Evolutionary conservation across 2,329 filamentous ascomycete species (phyloP).

Genomic region (Zymoseptoria tritici): DNA sequence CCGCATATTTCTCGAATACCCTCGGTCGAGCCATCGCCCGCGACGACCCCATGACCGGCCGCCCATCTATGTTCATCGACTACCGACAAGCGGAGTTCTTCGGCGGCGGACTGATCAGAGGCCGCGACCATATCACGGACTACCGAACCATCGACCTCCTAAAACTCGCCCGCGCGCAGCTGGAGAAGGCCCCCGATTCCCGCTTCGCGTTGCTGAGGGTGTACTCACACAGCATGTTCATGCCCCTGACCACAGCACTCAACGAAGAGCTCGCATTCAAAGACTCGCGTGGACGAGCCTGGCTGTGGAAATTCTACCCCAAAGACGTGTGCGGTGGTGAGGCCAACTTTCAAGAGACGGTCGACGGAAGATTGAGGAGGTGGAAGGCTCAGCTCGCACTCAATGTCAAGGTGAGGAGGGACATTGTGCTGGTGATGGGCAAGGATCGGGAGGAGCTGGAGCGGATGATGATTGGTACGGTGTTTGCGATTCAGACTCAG

Average conservation of each 20-base stretch:
- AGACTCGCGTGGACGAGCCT: conserved; percentile 38
- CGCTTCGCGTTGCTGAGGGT: conserved; percentile 40
- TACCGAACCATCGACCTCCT: conserved; percentile 31
- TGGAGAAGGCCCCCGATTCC: conserved; percentile 9
- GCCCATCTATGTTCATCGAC: conserved; percentile 41
- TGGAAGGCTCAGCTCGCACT: conserved; percentile 33
- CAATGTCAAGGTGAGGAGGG: conserved; percentile 29
- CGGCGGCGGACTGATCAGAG: conserved; percentile 4
- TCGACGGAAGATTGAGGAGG: conserved; percentile 23
- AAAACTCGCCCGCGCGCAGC: conserved; percentile 27
- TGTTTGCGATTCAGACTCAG: conserved; percentile 42
- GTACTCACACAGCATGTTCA: conserved; percentile 45
- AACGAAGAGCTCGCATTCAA: conserved; percentile 29
- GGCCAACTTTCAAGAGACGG: conserved; percentile 38
- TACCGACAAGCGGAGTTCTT: conserved; percentile 21
- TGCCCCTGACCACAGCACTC: conserved; percentile 34
- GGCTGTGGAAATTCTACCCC: conserved; percentile 40
- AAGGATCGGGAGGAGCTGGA: conserved; percentile 36
- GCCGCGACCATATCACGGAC: conserved; percentile 27
- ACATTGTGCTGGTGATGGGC: conserved; percentile 43
- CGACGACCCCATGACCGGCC: conserved; percentile 30
- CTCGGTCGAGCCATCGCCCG: conserved; percentile 34
- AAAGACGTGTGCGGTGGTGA: conserved; percentile 42
- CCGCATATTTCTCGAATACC: conserved; percentile 24
- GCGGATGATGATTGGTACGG: conserved; percentile 33